phyloP scores from a whole-genome alignment of 2,329 filamentous ascomycete species.

The Monilinia fructigena region DNA sequence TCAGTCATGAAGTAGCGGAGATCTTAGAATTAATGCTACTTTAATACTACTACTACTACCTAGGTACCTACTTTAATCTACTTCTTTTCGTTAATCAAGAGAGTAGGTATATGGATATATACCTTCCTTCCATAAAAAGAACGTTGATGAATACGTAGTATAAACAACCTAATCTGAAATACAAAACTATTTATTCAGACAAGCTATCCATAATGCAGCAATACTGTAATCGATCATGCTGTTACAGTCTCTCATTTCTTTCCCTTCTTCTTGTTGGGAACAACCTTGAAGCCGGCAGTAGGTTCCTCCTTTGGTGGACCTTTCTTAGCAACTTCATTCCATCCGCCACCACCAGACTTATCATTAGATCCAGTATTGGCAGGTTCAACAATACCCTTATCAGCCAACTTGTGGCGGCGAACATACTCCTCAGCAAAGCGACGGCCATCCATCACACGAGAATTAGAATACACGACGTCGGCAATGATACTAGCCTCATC shows the following conservation, averaged over 20 bases:
- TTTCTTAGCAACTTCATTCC: constrained; percentile 98
- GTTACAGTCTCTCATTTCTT: constrained; percentile 55
- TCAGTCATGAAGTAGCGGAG: not conserved
- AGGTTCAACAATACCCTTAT: constrained; percentile 81
- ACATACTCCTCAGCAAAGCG: constrained; percentile 95
- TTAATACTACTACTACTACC: not conserved
- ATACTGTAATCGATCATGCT: constrained; percentile 33
- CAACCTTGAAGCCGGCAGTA: constrained; percentile 74
- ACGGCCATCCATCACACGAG: constrained; percentile 84
- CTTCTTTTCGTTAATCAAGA: not conserved
- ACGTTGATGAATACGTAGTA: not conserved
- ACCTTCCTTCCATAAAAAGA: not conserved
- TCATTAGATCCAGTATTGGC: constrained; percentile 53
- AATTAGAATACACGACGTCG: constrained; percentile 84
- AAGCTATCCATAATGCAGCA: constrained; percentile 28
- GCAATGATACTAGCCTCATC: constrained; percentile 78
- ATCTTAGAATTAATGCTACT: not conserved
- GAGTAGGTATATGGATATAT: not conserved
- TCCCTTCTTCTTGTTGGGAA: constrained; percentile 88
- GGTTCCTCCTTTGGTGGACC: constrained; percentile 51
- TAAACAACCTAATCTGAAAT: constrained; percentile 13
- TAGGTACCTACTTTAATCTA: not conserved
- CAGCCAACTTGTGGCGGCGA: constrained; percentile 86
- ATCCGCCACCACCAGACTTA: constrained; percentile 73
- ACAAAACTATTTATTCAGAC: constrained; percentile 28